Evolutionary conservation across 75 land plant genomes (phyloP), one percentile per base, ranked within the genome.

Genomic region (Larix kaempferi): DNA sequence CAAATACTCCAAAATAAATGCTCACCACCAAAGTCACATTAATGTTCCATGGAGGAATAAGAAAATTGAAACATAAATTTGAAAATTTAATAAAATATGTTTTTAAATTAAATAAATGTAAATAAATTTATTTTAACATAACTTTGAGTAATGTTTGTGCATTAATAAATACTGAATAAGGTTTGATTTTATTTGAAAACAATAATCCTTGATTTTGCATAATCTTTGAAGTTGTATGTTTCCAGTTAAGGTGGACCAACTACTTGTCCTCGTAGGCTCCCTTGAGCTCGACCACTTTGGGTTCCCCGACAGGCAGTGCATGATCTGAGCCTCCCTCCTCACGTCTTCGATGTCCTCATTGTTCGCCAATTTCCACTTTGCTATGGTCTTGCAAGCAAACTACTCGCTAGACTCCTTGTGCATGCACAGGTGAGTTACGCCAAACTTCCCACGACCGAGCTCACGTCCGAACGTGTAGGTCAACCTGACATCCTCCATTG

Each of bases 401-500:
- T 60, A 60, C 81, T 87, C 56, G 39, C 63, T 58, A 23, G 85
- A 85, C 23, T 37, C 56, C 56, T 75, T 84, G 81, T 82, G 74
- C 22, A 83, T 84, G 61, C 86, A 86, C 12, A 87, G 78, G 84
- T 80, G 78, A 5, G 91, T 89, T 54, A 89, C 89, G 15, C 91
- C 91, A 67, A 89, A 89, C 75, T 89, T 89, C 56, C 91, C 91
- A 0, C 87, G 82, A 37, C 91, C 91, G 22, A 89, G 85, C 81
- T 89, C 91, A 14, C 82, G 74, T 65, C 87, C 87, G 67, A 89
- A 71, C 11, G 25, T 27, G 81, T 87, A 87, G 39, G 39, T 57
- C 22, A 63, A 35, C 1, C 79, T 77, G 16, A 87, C 79, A 77
- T 89, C 89, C 33, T 77, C 74, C 80, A 89, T 77, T 17, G 91